Conservation (phyloP, 2,329 filamentous ascomycete genomes). For the Didymellaceae sp. region DNA sequence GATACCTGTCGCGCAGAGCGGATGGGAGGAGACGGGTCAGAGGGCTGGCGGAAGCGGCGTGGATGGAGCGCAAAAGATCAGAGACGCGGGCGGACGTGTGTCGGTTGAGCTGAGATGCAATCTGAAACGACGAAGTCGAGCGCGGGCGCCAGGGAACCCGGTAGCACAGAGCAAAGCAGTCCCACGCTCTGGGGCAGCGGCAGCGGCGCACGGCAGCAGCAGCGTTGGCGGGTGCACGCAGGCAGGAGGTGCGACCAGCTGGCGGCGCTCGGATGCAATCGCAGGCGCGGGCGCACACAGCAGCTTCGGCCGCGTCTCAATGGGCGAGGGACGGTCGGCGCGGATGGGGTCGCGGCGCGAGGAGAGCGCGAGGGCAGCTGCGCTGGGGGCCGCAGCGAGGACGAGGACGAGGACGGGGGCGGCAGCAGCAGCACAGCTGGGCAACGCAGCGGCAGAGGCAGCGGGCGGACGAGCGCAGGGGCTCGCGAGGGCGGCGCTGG, state of each 20-base stretch:
- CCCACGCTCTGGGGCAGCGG: constrained; percentile 16
- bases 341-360: constrained; percentile 9
- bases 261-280: constrained; percentile 1
- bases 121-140: constrained; percentile 43
- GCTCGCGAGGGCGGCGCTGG: constrained; percentile 3
- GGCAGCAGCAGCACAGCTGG: no score
- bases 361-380: not conserved
- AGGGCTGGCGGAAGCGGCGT: constrained; percentile 20
- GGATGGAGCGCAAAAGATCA: constrained; percentile 21
- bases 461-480: not conserved
- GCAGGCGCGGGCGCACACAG: constrained; percentile 1
- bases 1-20: constrained; percentile 40
- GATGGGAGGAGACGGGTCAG: constrained; percentile 25
- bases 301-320: constrained; percentile 9
- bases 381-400: constrained; percentile 3
- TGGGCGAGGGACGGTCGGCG: constrained; percentile 3
- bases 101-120: constrained; percentile 34
- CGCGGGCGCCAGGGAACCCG: constrained; percentile 19
- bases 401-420: constrained; percentile 3
- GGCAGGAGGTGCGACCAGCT: not conserved
- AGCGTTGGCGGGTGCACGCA: not conserved
- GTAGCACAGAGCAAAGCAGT: constrained; percentile 12
- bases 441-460: constrained; percentile 1
- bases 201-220: constrained; percentile 11
- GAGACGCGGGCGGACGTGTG: constrained; percentile 22